These are phyloP conservation scores for Limnanthes douglasii DNA, from an alignment of 345 rosid species.

Conservation along the genomic window DNA sequence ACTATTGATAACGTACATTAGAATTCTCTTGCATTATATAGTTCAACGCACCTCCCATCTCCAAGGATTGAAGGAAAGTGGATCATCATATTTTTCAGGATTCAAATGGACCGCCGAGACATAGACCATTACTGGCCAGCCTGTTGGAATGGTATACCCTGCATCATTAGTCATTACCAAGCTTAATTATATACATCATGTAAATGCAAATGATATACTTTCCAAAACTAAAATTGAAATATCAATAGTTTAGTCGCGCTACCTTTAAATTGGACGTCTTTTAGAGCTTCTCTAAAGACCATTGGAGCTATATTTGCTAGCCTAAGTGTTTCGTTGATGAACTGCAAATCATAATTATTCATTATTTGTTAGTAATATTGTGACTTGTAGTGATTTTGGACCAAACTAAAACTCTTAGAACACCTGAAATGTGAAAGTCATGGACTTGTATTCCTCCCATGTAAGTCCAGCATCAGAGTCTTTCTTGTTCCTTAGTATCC, in stretches of 20 bases:
- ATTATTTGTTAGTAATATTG: constrained; percentile 2
- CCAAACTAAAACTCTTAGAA: constrained; percentile 9
- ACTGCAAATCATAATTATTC: constrained; percentile 27
- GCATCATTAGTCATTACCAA: no score
- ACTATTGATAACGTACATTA: no score
- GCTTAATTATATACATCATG: no score
- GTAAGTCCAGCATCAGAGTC: constrained; percentile 44
- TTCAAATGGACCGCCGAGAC: constrained; percentile 95
- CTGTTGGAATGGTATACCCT: constrained; percentile 90
- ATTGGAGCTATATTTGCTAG: constrained; percentile 92
- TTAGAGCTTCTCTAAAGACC: constrained; percentile 76
- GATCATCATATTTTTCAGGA: constrained; percentile 59
- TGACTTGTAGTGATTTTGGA: no score
- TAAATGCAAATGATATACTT: no score
- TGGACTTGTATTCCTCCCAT: constrained; percentile 94
- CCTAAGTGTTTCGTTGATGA: constrained; percentile 86
- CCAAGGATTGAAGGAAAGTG: constrained; percentile 74
- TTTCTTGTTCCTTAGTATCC: constrained; percentile 41
- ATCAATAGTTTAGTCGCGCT: no score
- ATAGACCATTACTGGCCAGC: constrained; percentile 97
- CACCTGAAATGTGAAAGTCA: constrained; percentile 93
- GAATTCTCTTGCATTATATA: no score
- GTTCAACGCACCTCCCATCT: constrained; percentile 90
- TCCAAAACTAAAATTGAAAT: no score
- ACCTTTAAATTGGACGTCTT: constrained; percentile 66